Percentiles rank a stretch among this genome's conserved stretches.
Evolutionary conservation across 192 early-diverging fungal genomes (phyloP).

Genomic region (Diversispora epigaea): DNA sequence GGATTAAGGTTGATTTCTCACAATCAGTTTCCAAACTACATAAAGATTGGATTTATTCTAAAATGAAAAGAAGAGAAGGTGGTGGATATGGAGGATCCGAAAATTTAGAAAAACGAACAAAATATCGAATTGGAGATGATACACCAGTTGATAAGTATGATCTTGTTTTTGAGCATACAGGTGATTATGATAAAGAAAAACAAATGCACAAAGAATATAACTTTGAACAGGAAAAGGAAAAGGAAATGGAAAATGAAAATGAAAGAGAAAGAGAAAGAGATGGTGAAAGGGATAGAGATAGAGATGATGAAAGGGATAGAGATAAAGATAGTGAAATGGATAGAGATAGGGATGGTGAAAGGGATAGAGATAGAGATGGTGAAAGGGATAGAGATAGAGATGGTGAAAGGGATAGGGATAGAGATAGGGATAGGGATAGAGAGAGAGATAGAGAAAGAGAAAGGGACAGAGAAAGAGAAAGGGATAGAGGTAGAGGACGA

Average conservation of each 20-base stretch:
- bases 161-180: conserved; percentile 48
- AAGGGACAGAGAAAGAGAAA: no score
- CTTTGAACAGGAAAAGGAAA: conserved; percentile 16
- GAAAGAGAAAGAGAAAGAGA: conserved; percentile 18
- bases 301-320: neutral
- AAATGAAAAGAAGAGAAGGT: conserved; percentile 33
- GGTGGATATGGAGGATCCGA: conserved; percentile 48
- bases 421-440: no score
- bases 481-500: no score
- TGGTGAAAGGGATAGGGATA: no score
- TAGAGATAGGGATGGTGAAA: neutral
- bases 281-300: neutral
- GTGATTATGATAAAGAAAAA: neutral
- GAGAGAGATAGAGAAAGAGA: no score
- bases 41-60: conserved; percentile 71
- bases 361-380: no score
- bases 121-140: conserved; percentile 48
- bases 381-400: conserved; percentile 15
- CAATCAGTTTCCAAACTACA: conserved; percentile 88
- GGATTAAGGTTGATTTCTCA: conserved; percentile 98
- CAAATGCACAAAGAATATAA: neutral
- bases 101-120: conserved; percentile 50
- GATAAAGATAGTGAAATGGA: conserved; percentile 15
- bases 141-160: conserved; percentile 45
- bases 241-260: conserved; percentile 21